Evolutionary conservation across 345 rosid species (phyloP).

Genomic region (Excoecaria agallocha): DNA sequence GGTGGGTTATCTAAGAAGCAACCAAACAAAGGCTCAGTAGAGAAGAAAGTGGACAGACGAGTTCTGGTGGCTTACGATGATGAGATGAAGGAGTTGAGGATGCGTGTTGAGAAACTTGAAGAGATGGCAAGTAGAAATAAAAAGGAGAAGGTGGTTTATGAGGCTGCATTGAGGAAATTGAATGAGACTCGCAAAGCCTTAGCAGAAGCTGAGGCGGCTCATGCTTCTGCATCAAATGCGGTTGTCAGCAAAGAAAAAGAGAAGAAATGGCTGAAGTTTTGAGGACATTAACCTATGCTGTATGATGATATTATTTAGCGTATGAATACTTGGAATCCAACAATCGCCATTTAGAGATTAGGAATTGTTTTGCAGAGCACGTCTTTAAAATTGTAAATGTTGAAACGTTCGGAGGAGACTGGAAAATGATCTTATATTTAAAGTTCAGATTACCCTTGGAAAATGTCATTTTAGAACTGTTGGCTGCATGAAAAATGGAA

Average conservation of each 20-base stretch:
- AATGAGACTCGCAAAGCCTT: conserved; percentile 58
- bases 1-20: conserved; percentile 40
- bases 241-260: conserved; percentile 74
- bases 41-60: conserved; percentile 62
- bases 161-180: conserved; percentile 72
- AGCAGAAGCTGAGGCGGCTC: conserved; percentile 65
- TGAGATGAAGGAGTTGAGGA: conserved; percentile 63
- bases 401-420: background rate
- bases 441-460: background rate
- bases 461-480: too few species aligned
- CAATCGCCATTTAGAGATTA: background rate
- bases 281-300: conserved; percentile 5
- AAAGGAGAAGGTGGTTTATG: conserved; percentile 71
- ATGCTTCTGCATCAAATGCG: conserved; percentile 65
- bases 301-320: background rate
- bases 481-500: too few species aligned
- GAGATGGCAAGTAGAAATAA: conserved; percentile 76
- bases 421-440: background rate
- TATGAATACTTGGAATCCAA: background rate
- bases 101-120: conserved; percentile 59
- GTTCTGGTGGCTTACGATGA: conserved; percentile 68
- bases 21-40: conserved; percentile 44
- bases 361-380: background rate
- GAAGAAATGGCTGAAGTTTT: conserved; percentile 94
- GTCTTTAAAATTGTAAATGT: background rate